phyloP scores from a whole-genome alignment of 2,329 filamentous ascomycete species.

The Aspergillus terreus region DNA sequence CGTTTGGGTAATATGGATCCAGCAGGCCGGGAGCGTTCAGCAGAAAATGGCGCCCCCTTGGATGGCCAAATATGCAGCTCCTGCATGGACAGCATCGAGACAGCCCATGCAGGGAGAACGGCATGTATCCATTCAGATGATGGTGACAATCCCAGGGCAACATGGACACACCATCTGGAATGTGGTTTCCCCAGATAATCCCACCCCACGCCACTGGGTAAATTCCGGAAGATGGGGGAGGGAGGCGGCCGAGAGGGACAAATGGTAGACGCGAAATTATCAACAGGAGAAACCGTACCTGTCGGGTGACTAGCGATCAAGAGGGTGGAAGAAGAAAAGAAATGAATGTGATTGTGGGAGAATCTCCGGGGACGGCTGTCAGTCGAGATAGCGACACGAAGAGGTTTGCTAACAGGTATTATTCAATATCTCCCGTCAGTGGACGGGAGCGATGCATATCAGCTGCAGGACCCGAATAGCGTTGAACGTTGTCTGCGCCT shows the following conservation, averaged over 20 bases:
- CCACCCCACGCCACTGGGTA: conserved; percentile 16
- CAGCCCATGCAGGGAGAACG: neutral
- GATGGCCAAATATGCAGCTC: neutral
- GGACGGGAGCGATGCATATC: conserved; percentile 23
- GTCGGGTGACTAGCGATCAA: neutral
- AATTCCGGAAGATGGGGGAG: neutral
- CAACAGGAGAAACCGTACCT: neutral
- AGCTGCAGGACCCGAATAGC: conserved; percentile 21
- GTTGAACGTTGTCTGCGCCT: conserved; percentile 12
- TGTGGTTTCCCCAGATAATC: conserved; percentile 17
- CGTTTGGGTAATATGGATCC: neutral
- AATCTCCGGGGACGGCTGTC: neutral
- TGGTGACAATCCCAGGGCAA: neutral
- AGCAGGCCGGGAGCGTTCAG: neutral
- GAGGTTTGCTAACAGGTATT: conserved; percentile 24
- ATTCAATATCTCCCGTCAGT: conserved; percentile 15
- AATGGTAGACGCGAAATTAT: neutral
- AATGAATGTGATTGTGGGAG: conserved; percentile 1
- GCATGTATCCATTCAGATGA: conserved; percentile 8
- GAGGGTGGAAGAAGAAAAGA: neutral
- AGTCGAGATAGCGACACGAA: conserved; percentile 16
- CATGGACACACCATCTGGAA: neutral
- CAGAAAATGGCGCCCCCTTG: conserved; percentile 1
- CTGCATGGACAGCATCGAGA: neutral
- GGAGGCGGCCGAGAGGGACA: neutral